phyloP scores from a whole-genome alignment of 257 asterid species.

The Forsythia suspensa region DNA sequence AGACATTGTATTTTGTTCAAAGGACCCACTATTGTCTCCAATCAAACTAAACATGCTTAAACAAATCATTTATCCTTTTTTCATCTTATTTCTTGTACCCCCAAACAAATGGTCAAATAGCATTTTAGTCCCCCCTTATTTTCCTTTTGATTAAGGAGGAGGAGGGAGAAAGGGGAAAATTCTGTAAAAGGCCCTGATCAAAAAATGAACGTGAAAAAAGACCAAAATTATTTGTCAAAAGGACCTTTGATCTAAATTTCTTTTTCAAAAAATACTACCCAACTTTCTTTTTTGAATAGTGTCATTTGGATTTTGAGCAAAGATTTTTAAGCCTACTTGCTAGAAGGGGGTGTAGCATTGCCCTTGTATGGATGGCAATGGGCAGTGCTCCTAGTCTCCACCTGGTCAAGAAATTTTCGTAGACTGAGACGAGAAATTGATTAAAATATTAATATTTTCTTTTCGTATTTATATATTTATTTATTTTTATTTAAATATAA shows the following conservation, averaged over 20 bases:
- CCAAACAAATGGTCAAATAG: background rate
- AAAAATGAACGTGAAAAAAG: background rate
- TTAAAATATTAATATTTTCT: too few relatives aligned
- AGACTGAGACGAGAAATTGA: too few relatives aligned
- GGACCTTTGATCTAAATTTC: background rate
- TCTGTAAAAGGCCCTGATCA: background rate
- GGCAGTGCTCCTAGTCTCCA: too few relatives aligned
- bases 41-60: constrained; percentile 21
- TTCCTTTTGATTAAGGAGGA: background rate
- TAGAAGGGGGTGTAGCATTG: too few relatives aligned
- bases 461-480: too few relatives aligned
- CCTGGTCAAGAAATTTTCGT: too few relatives aligned
- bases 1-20: constrained; percentile 10
- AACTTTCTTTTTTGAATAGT: too few relatives aligned
- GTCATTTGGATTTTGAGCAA: too few relatives aligned
- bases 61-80: constrained; percentile 15
- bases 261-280: too few relatives aligned
- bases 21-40: constrained; percentile 14
- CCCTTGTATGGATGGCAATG: too few relatives aligned
- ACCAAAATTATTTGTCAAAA: background rate
- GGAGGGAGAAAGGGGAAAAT: background rate
- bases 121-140: background rate
- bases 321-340: too few relatives aligned
- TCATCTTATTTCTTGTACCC: background rate
- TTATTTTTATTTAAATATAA: too few relatives aligned